Percentiles rank a stretch among this genome's conserved stretches.
Conservation (phyloP, 2,329 filamentous ascomycete species). For the Rhynchosporium secalis region DNA sequence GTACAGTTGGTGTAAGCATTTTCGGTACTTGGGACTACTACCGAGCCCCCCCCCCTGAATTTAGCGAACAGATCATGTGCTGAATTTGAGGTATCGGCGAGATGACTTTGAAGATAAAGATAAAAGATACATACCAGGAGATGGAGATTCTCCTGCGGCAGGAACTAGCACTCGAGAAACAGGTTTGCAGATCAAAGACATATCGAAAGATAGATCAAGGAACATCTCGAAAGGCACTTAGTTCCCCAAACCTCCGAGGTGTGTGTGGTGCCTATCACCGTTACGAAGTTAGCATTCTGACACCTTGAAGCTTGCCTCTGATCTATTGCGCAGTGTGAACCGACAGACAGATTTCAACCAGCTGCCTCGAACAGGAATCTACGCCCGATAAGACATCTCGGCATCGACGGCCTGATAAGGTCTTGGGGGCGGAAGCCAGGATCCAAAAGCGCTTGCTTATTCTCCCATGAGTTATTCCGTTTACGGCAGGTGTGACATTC, state of each 20-base stretch:
- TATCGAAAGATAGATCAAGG: too few relatives aligned
- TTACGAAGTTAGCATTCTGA: too few relatives aligned
- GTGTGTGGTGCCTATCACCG: not conserved
- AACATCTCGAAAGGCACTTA: not conserved
- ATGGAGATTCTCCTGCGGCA: too few relatives aligned
- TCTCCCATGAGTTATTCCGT: not conserved
- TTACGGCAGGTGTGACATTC: not conserved
- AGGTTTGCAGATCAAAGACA: too few relatives aligned
- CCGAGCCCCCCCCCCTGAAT: slow-evolving; percentile 8
- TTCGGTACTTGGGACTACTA: slow-evolving; percentile 13
- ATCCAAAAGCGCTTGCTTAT: not conserved
- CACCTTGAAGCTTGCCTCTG: too few relatives aligned
- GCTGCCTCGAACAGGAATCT: not conserved
- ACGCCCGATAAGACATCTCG: not conserved
- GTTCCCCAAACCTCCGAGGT: not conserved
- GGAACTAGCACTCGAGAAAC: too few relatives aligned
- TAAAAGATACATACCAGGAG: too few relatives aligned
- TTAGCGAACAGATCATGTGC: slow-evolving; percentile 5
- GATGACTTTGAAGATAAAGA: not conserved
- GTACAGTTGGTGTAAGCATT: not conserved
- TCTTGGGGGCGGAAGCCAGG: not conserved
- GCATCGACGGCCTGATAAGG: not conserved
- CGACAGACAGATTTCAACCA: not conserved
- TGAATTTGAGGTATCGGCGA: not conserved
- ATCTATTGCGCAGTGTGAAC: not conserved